Base-by-base conservation (phyloP, 1,284 basidiomycete species). In the Athelia psychrophila region DNA sequence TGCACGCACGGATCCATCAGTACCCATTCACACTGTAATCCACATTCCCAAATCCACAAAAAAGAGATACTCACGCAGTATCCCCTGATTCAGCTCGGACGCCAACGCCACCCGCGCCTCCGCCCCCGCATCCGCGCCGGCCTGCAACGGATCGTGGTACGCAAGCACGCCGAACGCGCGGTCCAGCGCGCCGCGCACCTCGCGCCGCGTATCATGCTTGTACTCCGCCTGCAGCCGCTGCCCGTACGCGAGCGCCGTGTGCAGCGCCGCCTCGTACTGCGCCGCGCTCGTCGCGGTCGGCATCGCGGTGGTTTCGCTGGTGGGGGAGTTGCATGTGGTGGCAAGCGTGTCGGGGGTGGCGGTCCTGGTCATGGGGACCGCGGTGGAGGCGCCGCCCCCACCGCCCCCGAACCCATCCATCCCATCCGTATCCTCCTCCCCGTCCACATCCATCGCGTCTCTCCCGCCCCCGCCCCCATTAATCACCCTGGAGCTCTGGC, bases 151-250 rank as follows among this genome's bases (percentile, higher is more conserved):
- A 63, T 91, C 83, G 35, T 84, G 78, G 64, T 84, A 93, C 32
- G 90, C 88, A 51, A 93, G 79, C 47, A 93, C 82, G 35, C 86
- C 81, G 54, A 91, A 88, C 12, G 90, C 86, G 50, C 80, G 77
- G 58, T 83, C 84, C 62, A 91, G 79, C 50, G 88, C 72, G 16
- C 76, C 71, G 46, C 81, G 78, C 27, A 91, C 79, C 58, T 83
- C 81, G 1, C 79, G 71, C 19, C 87, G 77, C 25, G 66, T 61
- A 60, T 91, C 83, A 32, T 65, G 61, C 56, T 80, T 80, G 68
- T 88, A 91, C 52, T 89, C 82, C 40, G 78, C 75, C 56, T 84
- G 79, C 55, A 93, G 68, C 13, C 71, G 66, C 61, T 87, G 86
- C 1, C 91, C 91, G 58, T 89, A 91, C 20, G 69, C 62, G 50